phyloP scores from a whole-genome alignment of 2,329 filamentous ascomycete species.

The Metarhizium anisopliae region DNA sequence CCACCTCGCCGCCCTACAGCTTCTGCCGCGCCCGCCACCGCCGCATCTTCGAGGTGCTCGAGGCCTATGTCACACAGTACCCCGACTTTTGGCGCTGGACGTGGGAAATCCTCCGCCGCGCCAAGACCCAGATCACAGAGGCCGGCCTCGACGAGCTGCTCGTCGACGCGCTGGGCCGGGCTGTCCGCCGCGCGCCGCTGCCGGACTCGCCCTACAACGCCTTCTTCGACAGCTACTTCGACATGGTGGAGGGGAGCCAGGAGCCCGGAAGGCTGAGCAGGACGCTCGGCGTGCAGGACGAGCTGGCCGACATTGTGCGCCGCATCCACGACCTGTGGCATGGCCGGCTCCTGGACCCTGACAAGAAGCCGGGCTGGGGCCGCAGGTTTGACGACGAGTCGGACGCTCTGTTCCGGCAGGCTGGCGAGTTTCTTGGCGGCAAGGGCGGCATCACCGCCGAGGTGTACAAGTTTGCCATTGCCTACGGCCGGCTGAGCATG shows the following conservation, averaged over 20 bases:
- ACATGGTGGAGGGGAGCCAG: constrained; percentile 3
- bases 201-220: not conserved
- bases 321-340: constrained; percentile 6
- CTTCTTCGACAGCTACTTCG: constrained; percentile 4
- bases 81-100: constrained; percentile 8
- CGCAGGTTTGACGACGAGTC: constrained; percentile 4
- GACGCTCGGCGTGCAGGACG: constrained; percentile 3
- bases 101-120: constrained; percentile 3
- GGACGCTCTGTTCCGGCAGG: constrained; percentile 2
- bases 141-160: constrained; percentile 6
- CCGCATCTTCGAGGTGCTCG: constrained; percentile 6
- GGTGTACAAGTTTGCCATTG: constrained; percentile 7
- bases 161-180: constrained; percentile 1
- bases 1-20: constrained; percentile 6
- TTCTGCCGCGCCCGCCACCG: constrained; percentile 7
- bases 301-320: not conserved
- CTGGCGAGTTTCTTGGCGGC: constrained; percentile 3
- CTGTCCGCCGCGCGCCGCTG: not conserved
- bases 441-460: constrained; percentile 2
- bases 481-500: constrained; percentile 7
- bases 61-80: constrained; percentile 1
- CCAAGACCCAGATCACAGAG: constrained; percentile 5
- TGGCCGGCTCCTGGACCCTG: not conserved
- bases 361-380: constrained; percentile 7
- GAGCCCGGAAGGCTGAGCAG: not conserved